Evolutionary conservation across 192 early-diverging fungal species (phyloP), one percentile per base, ranked within the genome.

Genomic region (Paraglomus brasilianum): DNA sequence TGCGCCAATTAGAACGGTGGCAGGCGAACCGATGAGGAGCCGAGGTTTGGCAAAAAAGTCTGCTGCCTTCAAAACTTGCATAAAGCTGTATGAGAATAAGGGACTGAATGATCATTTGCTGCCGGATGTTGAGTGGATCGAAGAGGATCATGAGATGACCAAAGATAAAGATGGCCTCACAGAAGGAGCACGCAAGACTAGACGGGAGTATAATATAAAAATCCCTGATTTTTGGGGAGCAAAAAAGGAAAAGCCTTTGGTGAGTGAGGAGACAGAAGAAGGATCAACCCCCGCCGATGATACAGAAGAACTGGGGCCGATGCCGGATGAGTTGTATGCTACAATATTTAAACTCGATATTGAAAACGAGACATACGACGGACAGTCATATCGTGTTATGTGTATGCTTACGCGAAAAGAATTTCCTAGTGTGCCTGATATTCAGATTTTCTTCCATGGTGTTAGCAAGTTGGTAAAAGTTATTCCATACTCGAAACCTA

Each of bases 91-190:
- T 70, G 67, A 77, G 19, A 59, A 79, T 0, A 86, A 86, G 1
- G 88, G 83, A 2, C 78, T 97, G n/a, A 83, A 91, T 66, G 89
- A 95, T 48, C 75, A 88, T 44, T 79, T 97, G 11, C 48, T 83
- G 8, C 93, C 94, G 0, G 65, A 83, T 11, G 39, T 80, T 36
- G 69, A 80, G 1, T 61, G 43, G 14, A 40, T 30, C 5, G 63
- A 75, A 8, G 72, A 78, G 7, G 64, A 73, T 5, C 22, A 58
- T 11, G 41, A 70, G 47, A 74, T 56, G 22, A 22, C 47, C 6
- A 15, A 47, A 17, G 58, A 72, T 46, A 50, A 53, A n/a, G 62
- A 61, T 69, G 66, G 66, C 0, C 48, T 69, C 5, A 42, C 56
- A 5, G 66, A 69, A 69, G 66, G 66, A 11, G 66, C 66, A 11